Evolutionary conservation across 2,329 filamentous ascomycete genomes (phyloP).

Genomic region (Penicillium hesseltinei): DNA sequence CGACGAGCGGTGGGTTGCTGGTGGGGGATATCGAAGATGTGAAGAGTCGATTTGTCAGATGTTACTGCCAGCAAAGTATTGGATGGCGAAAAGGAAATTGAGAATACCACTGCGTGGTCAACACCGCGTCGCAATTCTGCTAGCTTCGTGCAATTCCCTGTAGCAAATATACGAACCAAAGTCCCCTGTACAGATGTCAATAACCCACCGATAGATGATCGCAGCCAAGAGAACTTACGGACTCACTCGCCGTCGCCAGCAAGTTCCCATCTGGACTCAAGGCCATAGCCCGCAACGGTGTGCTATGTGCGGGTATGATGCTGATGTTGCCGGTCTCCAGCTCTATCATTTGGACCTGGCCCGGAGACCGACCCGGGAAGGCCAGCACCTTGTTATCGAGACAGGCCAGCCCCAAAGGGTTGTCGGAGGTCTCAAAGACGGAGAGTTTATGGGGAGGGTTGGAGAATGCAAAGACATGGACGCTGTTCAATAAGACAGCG

Average conservation of each 20-base stretch:
- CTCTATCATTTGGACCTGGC: slow-evolving; percentile 87
- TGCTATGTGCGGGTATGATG: slow-evolving; percentile 88
- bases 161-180: slow-evolving; percentile 80
- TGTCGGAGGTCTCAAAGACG: slow-evolving; percentile 82
- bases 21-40: slow-evolving; percentile 80
- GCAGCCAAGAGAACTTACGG: slow-evolving; percentile 42
- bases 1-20: slow-evolving; percentile 35
- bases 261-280: slow-evolving; percentile 77
- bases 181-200: slow-evolving; percentile 62
- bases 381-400: slow-evolving; percentile 71
- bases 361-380: slow-evolving; percentile 81
- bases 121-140: slow-evolving; percentile 85
- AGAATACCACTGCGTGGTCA: slow-evolving; percentile 83
- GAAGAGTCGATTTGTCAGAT: slow-evolving; percentile 93
- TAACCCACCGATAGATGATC: slow-evolving; percentile 7
- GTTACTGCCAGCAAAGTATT: slow-evolving; percentile 82
- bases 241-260: slow-evolving; percentile 86
- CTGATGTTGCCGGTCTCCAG: slow-evolving; percentile 76
- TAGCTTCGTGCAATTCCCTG: slow-evolving; percentile 73
- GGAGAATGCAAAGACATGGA: slow-evolving; percentile 77
- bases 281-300: slow-evolving; percentile 72
- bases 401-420: slow-evolving; percentile 76
- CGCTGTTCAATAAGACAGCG: slow-evolving; percentile 76
- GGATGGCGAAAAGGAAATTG: slow-evolving; percentile 80
- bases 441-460: slow-evolving; percentile 68